phyloP scores from a whole-genome alignment of 805 yeast genomes.

The Suhomyces kilbournensis region DNA sequence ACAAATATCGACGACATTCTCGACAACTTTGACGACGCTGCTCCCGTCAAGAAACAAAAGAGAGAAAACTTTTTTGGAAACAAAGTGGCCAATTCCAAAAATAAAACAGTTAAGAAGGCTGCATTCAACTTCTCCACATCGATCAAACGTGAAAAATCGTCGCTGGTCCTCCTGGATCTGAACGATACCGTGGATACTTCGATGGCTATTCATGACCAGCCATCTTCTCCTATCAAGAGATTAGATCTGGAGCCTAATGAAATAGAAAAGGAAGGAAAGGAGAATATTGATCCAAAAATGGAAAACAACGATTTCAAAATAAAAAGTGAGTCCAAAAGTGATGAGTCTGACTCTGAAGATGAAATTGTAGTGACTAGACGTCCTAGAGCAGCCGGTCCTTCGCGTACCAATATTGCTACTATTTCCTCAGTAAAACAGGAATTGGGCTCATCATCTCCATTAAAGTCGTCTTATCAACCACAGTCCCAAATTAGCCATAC shows the following conservation, averaged over 20 bases:
- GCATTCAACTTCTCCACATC: conserved; percentile 26
- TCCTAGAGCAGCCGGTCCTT: conserved; percentile 43
- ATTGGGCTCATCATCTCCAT: conserved; percentile 17
- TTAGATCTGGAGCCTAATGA: background rate
- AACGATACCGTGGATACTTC: conserved; percentile 3
- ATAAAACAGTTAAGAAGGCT: conserved; percentile 19
- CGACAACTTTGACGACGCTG: conserved; percentile 44
- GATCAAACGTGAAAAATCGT: conserved; percentile 16
- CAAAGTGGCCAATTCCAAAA: conserved; percentile 11
- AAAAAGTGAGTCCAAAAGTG: background rate
- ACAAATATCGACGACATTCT: conserved; percentile 65
- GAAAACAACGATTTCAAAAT: background rate
- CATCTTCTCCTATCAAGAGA: conserved; percentile 38
- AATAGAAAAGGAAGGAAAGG: conserved; percentile 14
- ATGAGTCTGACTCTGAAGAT: conserved; percentile 49
- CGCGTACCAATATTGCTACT: conserved; percentile 39
- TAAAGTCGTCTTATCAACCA: conserved; percentile 11
- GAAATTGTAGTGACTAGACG: conserved; percentile 54
- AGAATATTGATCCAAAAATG: conserved; percentile 12
- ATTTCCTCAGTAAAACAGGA: conserved; percentile 35
- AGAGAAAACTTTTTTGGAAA: conserved; percentile 12
- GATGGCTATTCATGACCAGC: conserved; percentile 25
- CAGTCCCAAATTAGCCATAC: conserved; percentile 24
- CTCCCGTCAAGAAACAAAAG: conserved; percentile 16
- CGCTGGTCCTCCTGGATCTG: conserved; percentile 1